Percentiles rank a stretch among this genome's conserved stretches.
Conservation (phyloP, 257 asterid species). For the Capsicum baccatum region DNA sequence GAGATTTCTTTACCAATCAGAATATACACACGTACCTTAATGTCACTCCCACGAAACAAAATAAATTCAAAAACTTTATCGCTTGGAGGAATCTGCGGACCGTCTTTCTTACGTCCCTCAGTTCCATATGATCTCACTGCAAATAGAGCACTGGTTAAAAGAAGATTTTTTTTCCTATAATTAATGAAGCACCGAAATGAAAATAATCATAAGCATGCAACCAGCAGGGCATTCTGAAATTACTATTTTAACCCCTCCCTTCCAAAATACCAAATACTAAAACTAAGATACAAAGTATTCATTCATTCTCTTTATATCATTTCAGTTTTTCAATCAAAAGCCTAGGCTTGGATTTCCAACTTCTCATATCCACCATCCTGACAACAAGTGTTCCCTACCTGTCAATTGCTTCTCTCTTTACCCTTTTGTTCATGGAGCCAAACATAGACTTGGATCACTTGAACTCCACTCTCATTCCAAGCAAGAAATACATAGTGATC, state of each 20-base stretch:
- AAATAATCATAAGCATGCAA: constrained; percentile 10
- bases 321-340: too few relatives aligned
- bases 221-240: background rate
- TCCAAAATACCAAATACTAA: too few relatives aligned
- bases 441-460: too few relatives aligned
- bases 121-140: constrained; percentile 88
- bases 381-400: too few relatives aligned
- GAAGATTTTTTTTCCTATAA: background rate
- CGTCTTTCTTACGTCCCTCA: constrained; percentile 73
- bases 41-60: constrained; percentile 81
- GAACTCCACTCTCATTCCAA: background rate
- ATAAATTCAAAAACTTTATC: constrained; percentile 75
- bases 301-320: too few relatives aligned
- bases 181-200: background rate
- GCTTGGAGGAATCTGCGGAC: constrained; percentile 74
- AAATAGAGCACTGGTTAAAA: constrained; percentile 19
- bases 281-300: too few relatives aligned
- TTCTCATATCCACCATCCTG: too few relatives aligned
- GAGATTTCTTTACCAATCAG: background rate
- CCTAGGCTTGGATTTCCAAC: too few relatives aligned
- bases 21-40: constrained; percentile 53
- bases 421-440: too few relatives aligned
- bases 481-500: background rate
- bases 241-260: background rate
- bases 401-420: too few relatives aligned